These are phyloP conservation scores for Lentinus polychrous DNA, from an alignment of 1,284 basidiomycete genomes.

Conservation along the genomic window DNA sequence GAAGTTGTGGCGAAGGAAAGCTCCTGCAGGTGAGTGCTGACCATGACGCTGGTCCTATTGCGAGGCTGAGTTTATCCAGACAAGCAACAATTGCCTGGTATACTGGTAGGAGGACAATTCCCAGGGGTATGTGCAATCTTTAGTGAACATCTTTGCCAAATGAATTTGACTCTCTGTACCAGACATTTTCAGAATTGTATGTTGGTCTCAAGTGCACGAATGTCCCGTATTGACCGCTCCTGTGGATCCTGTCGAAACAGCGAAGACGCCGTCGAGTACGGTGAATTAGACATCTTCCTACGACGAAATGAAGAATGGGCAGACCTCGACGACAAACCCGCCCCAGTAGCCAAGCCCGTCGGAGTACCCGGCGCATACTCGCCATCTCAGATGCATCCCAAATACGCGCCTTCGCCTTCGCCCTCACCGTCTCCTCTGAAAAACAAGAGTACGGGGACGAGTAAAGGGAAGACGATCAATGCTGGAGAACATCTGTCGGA, in stretches of 20 bases:
- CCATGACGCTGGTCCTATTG: not conserved
- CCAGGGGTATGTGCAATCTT: slow-evolving; percentile 37
- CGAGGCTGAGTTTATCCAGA: slow-evolving; percentile 31
- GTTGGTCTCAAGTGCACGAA: slow-evolving; percentile 13
- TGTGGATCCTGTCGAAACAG: slow-evolving; percentile 28
- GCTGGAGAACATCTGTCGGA: slow-evolving; percentile 58
- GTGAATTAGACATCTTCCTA: slow-evolving; percentile 62
- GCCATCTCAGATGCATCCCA: slow-evolving; percentile 71
- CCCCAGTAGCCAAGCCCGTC: slow-evolving; percentile 49
- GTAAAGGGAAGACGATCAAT: slow-evolving; percentile 39
- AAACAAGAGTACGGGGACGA: slow-evolving; percentile 25
- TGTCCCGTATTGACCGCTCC: not conserved
- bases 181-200: slow-evolving; percentile 56
- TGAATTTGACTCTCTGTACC: not conserved
- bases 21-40: slow-evolving; percentile 48
- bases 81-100: slow-evolving; percentile 75
- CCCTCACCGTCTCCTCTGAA: slow-evolving; percentile 34
- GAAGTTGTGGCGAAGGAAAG: slow-evolving; percentile 71
- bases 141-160: not conserved
- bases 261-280: slow-evolving; percentile 75
- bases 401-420: slow-evolving; percentile 49
- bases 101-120: slow-evolving; percentile 66
- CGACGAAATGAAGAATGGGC: slow-evolving; percentile 60
- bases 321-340: slow-evolving; percentile 45
- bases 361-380: slow-evolving; percentile 72